Conservation (phyloP, 768 basidiomycete species). For the Terana coerulea region DNA sequence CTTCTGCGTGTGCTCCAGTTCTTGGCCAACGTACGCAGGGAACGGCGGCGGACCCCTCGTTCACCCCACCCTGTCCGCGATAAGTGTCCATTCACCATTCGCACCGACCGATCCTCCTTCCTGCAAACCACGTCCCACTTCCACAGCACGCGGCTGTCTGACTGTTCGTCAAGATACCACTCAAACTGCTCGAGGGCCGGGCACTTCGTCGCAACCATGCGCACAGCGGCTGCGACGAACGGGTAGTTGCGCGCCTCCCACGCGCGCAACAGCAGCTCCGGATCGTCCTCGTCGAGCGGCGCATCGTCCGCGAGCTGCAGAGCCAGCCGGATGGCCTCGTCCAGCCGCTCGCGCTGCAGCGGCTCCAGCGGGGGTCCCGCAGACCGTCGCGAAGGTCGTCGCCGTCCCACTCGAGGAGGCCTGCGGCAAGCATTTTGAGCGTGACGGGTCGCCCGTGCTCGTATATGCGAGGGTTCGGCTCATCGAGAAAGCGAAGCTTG, state of each 20-base stretch:
- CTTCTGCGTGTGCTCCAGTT: conserved; percentile 1
- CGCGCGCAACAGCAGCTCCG: neutral
- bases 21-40: conserved; percentile 10
- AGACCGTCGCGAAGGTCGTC: no score
- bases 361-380: no score
- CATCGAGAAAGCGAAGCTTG: no score
- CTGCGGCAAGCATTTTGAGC: no score
- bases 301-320: neutral
- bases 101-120: neutral
- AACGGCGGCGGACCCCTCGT: neutral
- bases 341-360: no score
- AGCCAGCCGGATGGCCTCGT: neutral
- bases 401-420: no score
- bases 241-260: neutral
- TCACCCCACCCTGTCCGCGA: conserved; percentile 1
- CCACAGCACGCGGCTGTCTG: conserved; percentile 7
- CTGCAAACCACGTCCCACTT: conserved; percentile 10
- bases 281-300: conserved; percentile 1
- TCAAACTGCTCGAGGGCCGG: conserved; percentile 13
- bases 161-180: conserved; percentile 7
- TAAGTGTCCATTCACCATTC: conserved; percentile 1
- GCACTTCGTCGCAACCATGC: neutral
- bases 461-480: no score
- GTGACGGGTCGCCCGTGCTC: no score
- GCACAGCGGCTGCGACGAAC: neutral